Evolutionary conservation across 495 filamentous ascomycete genomes (phyloP).

Genomic region (Schizothecium vesticola): DNA sequence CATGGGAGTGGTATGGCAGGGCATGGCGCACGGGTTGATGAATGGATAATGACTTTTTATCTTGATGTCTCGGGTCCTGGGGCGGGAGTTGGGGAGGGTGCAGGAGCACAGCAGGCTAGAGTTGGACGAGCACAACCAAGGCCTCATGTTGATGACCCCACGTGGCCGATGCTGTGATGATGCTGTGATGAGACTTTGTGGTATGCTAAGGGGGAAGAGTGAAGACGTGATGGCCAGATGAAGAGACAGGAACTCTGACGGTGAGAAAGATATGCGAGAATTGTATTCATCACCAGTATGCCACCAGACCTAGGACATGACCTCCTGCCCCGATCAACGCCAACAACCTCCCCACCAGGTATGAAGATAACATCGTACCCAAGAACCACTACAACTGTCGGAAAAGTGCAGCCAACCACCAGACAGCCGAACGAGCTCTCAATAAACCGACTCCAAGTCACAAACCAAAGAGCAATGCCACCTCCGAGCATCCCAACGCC

Average conservation of each 20-base stretch:
- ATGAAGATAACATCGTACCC: neutral
- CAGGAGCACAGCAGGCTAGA: neutral
- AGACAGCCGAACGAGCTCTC: neutral
- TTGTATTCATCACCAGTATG: neutral
- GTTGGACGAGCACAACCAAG: neutral
- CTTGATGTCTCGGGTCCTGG: neutral
- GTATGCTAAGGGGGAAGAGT: neutral
- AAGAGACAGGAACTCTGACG: neutral
- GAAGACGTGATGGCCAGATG: neutral
- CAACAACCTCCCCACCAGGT: neutral
- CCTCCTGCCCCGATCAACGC: neutral
- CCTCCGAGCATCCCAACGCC: neutral
- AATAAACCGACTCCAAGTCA: neutral
- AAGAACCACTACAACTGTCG: neutral
- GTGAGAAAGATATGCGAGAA: neutral
- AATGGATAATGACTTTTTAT: neutral
- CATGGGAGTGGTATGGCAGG: neutral
- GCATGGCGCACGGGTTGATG: neutral
- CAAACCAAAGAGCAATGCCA: neutral
- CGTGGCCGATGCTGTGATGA: neutral
- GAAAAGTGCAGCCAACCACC: neutral
- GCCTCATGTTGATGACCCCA: neutral
- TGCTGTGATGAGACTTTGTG: neutral
- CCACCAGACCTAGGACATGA: neutral
- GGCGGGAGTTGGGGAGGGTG: neutral